A percentile compares a stretch with the other conserved stretches of the same genome.
Conservation (phyloP, 768 basidiomycete species). For the Boletellus emodensis region DNA sequence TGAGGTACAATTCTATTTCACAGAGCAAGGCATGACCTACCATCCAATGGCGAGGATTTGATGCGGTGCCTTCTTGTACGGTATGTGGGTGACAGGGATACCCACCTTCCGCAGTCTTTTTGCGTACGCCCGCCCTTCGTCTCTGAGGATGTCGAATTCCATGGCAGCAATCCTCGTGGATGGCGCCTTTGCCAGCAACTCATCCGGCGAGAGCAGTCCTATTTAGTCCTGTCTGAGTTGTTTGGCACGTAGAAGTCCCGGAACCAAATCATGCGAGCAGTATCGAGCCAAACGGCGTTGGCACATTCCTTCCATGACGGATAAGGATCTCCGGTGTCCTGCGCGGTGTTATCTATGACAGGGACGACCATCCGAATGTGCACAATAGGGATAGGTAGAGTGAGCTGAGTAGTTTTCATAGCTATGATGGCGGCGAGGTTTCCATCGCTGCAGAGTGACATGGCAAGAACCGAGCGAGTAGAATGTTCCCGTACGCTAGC, state of each 20-base stretch:
- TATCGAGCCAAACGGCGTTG: slow-evolving; percentile 58
- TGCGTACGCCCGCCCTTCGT: slow-evolving; percentile 65
- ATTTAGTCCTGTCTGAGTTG: slow-evolving; percentile 53
- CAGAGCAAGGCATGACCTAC: slow-evolving; percentile 33
- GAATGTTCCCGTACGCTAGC: slow-evolving; percentile 47
- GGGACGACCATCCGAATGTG: slow-evolving; percentile 72
- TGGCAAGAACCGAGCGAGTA: neutral
- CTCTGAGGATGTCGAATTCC: slow-evolving; percentile 66
- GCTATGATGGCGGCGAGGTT: slow-evolving; percentile 67
- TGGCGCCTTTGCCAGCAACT: slow-evolving; percentile 49
- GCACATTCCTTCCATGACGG: slow-evolving; percentile 57
- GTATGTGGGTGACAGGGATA: slow-evolving; percentile 48
- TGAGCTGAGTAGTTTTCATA: slow-evolving; percentile 53
- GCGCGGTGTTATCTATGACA: slow-evolving; percentile 70
- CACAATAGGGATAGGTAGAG: slow-evolving; percentile 48
- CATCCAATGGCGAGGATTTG: slow-evolving; percentile 76
- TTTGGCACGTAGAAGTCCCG: slow-evolving; percentile 64
- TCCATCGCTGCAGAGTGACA: slow-evolving; percentile 49
- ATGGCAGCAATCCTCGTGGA: slow-evolving; percentile 63
- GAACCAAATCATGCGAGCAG: slow-evolving; percentile 73
- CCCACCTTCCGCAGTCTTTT: slow-evolving; percentile 53
- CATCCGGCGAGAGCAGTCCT: slow-evolving; percentile 66
- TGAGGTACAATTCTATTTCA: neutral
- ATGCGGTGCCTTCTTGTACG: slow-evolving; percentile 66
- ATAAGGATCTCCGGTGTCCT: slow-evolving; percentile 35